A percentile compares a stretch with the other conserved stretches of the same genome.
These are phyloP conservation scores for Auricularia sp. DNA, from an alignment of 768 basidiomycete species.

Conservation along the genomic window DNA sequence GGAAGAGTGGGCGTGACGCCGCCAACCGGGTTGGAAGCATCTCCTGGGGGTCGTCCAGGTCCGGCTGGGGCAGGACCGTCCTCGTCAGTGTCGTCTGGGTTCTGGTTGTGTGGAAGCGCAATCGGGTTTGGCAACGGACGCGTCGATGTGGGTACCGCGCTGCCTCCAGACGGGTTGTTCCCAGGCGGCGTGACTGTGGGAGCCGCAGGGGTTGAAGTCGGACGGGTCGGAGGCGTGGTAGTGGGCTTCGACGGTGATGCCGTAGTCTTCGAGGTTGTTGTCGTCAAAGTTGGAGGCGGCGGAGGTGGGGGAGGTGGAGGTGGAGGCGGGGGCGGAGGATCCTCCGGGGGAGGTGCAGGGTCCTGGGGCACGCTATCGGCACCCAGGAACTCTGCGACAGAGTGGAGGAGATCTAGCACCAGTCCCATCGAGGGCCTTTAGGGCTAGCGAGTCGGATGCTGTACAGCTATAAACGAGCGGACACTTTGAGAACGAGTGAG, in stretches of 20 bases:
- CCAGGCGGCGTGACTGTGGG: not conserved
- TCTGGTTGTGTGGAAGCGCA: not conserved
- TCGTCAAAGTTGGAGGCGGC: not conserved
- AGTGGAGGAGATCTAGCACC: not conserved
- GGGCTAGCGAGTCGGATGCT: no score
- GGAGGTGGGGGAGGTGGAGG: not conserved
- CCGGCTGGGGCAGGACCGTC: not conserved
- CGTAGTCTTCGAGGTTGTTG: not conserved
- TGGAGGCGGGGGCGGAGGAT: not conserved
- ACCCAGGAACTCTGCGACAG: not conserved
- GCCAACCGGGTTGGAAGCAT: not conserved
- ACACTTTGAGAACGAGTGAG: no score
- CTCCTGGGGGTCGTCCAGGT: not conserved
- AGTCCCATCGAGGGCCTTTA: not conserved
- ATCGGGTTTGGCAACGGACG: not conserved
- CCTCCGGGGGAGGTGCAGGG: not conserved
- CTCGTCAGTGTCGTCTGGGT: not conserved
- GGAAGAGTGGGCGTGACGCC: not conserved
- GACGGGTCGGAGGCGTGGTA: not conserved
- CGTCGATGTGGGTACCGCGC: not conserved
- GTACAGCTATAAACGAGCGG: no score
- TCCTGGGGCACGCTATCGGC: not conserved
- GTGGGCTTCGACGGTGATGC: not conserved
- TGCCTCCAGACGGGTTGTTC: not conserved
- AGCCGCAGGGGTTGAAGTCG: not conserved